Evolutionary conservation across 352 stramenopile species (phyloP).

Genomic region (Pythium sp.): DNA sequence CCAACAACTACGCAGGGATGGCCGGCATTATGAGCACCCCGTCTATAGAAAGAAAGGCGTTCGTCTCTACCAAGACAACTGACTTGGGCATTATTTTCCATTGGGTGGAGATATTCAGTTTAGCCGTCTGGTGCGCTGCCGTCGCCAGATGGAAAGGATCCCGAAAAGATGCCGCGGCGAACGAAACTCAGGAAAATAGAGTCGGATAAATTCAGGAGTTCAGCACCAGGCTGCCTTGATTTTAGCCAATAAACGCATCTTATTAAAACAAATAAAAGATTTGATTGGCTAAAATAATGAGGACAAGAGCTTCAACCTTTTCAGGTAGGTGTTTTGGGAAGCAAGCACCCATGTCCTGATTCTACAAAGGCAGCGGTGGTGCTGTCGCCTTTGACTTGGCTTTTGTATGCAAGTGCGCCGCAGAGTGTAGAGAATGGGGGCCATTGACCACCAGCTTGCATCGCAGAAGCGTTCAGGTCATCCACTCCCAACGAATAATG

Average conservation of each 20-base stretch:
- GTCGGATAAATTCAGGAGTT: slow-evolving; percentile 4
- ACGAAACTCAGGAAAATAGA: not conserved
- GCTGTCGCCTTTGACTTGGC: not conserved
- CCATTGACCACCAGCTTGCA: not conserved
- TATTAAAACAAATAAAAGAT: not conserved
- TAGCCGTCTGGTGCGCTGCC: not conserved
- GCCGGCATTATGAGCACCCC: not conserved
- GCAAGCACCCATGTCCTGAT: not conserved
- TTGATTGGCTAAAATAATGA: not conserved
- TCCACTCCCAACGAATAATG: not conserved
- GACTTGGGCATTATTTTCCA: not conserved
- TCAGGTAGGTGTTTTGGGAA: not conserved
- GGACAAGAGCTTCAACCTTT: not conserved
- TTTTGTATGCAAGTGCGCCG: not conserved
- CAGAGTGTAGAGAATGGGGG: not conserved
- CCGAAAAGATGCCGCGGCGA: slow-evolving; percentile 2
- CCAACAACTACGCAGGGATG: not conserved
- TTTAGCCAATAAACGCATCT: not conserved
- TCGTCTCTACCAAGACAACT: not conserved
- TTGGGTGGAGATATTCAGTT: slow-evolving; percentile 8
- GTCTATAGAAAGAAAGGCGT: not conserved
- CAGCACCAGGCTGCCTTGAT: not conserved
- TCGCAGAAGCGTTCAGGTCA: not conserved
- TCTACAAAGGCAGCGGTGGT: not conserved
- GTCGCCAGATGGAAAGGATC: slow-evolving; percentile 5